Conservation (phyloP, 208 protist genomes). For the Phytomonas francai region DNA sequence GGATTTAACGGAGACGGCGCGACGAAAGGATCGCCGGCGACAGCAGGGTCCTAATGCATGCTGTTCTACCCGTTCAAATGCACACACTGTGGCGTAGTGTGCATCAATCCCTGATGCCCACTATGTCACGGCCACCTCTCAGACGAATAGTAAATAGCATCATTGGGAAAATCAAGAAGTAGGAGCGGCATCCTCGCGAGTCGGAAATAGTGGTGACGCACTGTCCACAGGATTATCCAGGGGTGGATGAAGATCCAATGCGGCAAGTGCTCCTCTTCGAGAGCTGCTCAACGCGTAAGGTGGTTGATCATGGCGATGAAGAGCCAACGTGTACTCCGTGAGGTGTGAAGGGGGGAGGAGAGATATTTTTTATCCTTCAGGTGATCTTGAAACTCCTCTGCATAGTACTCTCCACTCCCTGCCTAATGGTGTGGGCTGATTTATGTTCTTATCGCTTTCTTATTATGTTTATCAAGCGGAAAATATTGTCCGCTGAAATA, state of each 20-base stretch:
- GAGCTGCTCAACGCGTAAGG: not conserved
- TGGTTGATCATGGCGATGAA: not conserved
- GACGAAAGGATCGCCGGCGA: constrained; percentile 7
- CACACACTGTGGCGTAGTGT: constrained; percentile 41
- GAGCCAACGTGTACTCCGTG: not conserved
- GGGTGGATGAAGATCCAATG: constrained; percentile 11
- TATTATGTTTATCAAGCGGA: not conserved
- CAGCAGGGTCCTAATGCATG: constrained; percentile 15
- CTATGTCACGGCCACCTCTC: constrained; percentile 44
- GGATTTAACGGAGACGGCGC: not conserved
- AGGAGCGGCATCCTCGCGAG: not conserved
- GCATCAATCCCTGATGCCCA: constrained; percentile 69
- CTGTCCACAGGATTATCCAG: constrained; percentile 37
- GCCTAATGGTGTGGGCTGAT: not conserved
- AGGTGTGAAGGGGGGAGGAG: not conserved
- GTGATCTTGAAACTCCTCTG: not conserved
- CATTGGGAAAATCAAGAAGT: constrained; percentile 34
- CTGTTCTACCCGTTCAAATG: constrained; percentile 68
- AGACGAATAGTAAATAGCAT: constrained; percentile 29
- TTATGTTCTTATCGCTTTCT: not conserved
- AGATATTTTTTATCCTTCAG: not conserved
- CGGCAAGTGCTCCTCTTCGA: not conserved
- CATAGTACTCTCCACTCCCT: not conserved
- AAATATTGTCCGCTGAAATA: not conserved
- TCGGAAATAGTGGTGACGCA: constrained; percentile 12